Base-by-base conservation (phyloP, 2,329 filamentous ascomycete genomes). In the Calonectria crousiana region DNA sequence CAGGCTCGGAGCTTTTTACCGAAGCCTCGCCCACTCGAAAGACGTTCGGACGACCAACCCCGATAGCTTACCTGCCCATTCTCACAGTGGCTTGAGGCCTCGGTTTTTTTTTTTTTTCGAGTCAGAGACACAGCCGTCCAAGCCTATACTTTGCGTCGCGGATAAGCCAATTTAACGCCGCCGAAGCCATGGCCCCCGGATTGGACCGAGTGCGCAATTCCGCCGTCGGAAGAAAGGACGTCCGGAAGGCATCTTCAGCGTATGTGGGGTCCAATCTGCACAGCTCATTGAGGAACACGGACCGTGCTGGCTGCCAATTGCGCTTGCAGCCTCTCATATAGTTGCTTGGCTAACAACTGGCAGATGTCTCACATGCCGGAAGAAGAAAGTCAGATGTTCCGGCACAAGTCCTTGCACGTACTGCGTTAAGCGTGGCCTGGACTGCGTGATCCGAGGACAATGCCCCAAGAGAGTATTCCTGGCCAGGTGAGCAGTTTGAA, bases 381-480 rank as follows among this genome's bases (percentile, higher is more conserved):
- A 80, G 78, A 80, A 80, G 62, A 80, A 80, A 51, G 79, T 80
- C 56, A 70, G 79, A 56, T 80, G 79, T 28, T 80, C 79, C 16
- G 79, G 79, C 28, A 80, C 78, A 34, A 80, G 76, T 30, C 79
- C 79, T 64, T 80, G 79, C 67, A 77, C 75, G n/a, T 80, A 80
- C 20, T 80, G 79, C 47, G 67, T 74, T 65, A 80, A 80, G 73
- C 79, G 79, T 41, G 79, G 79, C 4, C 38, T 80, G 20, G 79
- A 80, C 65, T 80, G 79, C 71, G 77, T 77, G 44, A 75, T 80
- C 60, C 78, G 78, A 16, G 79, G 80, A 56, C 78, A 80, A 78
- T 79, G 79, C 18, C 79, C 80, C 5, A 80, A 80, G 64, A 76
- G 79, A 38, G 80, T 80, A 67, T 80, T 80, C 52, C 77, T 80